Percentiles rank a stretch among this genome's conserved stretches.
Conservation (phyloP, 768 basidiomycete genomes). For the Macrolepiota albuminosa region DNA sequence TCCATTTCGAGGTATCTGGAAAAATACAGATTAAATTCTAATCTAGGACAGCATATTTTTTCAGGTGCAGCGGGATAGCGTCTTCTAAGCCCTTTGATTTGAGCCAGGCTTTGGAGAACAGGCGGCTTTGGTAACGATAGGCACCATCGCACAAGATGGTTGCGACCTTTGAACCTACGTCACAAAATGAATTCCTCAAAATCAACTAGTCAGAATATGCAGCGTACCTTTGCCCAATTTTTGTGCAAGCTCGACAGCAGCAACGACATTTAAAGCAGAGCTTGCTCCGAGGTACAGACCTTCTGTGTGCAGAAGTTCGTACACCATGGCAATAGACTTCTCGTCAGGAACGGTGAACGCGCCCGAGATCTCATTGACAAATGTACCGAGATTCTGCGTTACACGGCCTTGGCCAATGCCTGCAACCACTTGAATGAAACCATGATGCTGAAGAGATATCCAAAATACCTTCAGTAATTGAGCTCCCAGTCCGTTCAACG, state of each 20-base stretch:
- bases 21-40: slow-evolving; percentile 23
- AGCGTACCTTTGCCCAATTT: slow-evolving; percentile 74
- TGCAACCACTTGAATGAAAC: slow-evolving; percentile 23
- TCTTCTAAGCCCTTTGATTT: slow-evolving; percentile 69
- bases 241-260: slow-evolving; percentile 83
- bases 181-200: neutral
- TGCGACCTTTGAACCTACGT: slow-evolving; percentile 76
- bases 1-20: neutral
- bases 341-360: slow-evolving; percentile 85
- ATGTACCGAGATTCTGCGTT: slow-evolving; percentile 84
- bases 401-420: slow-evolving; percentile 97
- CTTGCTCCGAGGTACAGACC: slow-evolving; percentile 95
- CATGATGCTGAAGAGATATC: neutral
- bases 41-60: slow-evolving; percentile 87
- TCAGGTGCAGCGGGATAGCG: slow-evolving; percentile 78
- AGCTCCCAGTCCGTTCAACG: slow-evolving; percentile 74
- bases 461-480: slow-evolving; percentile 81
- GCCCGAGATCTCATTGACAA: slow-evolving; percentile 73
- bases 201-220: neutral
- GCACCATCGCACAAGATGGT: slow-evolving; percentile 95
- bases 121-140: slow-evolving; percentile 92
- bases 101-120: slow-evolving; percentile 95
- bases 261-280: slow-evolving; percentile 91
- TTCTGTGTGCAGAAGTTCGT: slow-evolving; percentile 86
- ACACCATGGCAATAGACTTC: slow-evolving; percentile 91